Base-by-base conservation (phyloP, 2,329 filamentous ascomycete genomes). In the Boeremia lycopersici region DNA sequence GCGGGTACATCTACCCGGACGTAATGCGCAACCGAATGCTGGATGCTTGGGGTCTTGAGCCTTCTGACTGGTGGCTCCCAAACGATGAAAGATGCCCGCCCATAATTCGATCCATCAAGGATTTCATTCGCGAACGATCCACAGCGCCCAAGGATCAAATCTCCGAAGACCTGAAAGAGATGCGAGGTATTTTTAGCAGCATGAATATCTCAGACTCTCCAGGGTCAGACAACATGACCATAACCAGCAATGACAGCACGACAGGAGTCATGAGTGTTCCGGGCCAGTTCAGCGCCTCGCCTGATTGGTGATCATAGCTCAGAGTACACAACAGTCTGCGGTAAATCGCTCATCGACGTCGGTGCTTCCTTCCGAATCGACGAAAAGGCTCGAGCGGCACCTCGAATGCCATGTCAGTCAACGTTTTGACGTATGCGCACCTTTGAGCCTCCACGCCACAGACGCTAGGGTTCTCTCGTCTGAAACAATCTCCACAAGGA, bases 61-160 rank as follows among this genome's bases (percentile, higher is more conserved):
- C 92, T 48, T 84, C 85, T 39, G 82, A 88, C 53, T 97, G 92
- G 91, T 99, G 95, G 95, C 83, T 97, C 2, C 90, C 92, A 2
- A 84, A 95, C 71, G 85, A 91, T 59, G 89, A 93, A 77, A 86
- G 85, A 1, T 89, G 89, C 65, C 88, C 85, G 10, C 84, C 85
- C 0, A 84, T 96, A 36, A 81, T 97, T 48, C 87, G 87, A 46
- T 88, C 84, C 48, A 87, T 96, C 57, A 88, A 93, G 17, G 84
- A 86, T 36, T 93, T 96, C 75, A 90, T 92, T 26, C 87, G 90
- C 64, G 90, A 95, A 61, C 85, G 91, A 42, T 89, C 83, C 7
- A 84, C 62, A 13, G 60, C 76, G 34, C 78, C 80, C 1, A 77
- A 76, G 48, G 79, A 84, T 60, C 72, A 79, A 55, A 74, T 78